phyloP scores from a whole-genome alignment of 192 early-diverging fungal genomes.

The Coemansia sp. region DNA sequence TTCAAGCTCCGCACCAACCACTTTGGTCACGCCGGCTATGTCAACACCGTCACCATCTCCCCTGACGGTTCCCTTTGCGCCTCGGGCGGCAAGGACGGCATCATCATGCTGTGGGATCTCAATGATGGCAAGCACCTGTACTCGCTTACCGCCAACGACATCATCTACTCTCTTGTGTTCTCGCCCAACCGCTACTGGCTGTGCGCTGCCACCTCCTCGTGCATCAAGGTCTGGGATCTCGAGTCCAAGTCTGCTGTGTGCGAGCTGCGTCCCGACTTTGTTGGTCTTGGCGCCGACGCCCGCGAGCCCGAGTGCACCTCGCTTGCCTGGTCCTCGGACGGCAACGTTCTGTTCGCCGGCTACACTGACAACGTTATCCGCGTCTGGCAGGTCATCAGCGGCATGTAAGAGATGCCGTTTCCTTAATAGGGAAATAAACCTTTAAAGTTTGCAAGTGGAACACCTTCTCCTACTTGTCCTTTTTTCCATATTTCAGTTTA shows the following conservation, averaged over 20 bases:
- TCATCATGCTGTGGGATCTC: conserved; percentile 99
- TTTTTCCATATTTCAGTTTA: background rate
- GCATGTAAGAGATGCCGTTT: conserved; percentile 27
- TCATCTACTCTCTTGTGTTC: conserved; percentile 97
- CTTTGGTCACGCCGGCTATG: conserved; percentile 97
- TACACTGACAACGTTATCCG: conserved; percentile 91
- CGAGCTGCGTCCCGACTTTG: conserved; percentile 81
- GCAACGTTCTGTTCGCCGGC: conserved; percentile 95
- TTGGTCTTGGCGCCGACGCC: conserved; percentile 72
- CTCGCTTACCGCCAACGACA: conserved; percentile 93
- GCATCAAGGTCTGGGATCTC: conserved; percentile 99
- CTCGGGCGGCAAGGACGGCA: conserved; percentile 98
- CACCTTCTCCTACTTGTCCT: conserved; percentile 50
- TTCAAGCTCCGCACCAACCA: conserved; percentile 99
- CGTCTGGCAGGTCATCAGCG: conserved; percentile 79
- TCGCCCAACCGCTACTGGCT: conserved; percentile 99
- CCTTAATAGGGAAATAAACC: background rate
- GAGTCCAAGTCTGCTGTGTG: conserved; percentile 97
- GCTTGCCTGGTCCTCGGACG: conserved; percentile 98
- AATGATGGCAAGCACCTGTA: conserved; percentile 99
- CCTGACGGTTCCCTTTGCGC: conserved; percentile 99
- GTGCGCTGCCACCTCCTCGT: conserved; percentile 91
- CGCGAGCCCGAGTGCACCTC: conserved; percentile 87
- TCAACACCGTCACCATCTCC: conserved; percentile 97
- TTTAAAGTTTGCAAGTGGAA: conserved; percentile 51